Base-by-base conservation (phyloP, 2,329 filamentous ascomycete species). In the Daldinia sp. region DNA sequence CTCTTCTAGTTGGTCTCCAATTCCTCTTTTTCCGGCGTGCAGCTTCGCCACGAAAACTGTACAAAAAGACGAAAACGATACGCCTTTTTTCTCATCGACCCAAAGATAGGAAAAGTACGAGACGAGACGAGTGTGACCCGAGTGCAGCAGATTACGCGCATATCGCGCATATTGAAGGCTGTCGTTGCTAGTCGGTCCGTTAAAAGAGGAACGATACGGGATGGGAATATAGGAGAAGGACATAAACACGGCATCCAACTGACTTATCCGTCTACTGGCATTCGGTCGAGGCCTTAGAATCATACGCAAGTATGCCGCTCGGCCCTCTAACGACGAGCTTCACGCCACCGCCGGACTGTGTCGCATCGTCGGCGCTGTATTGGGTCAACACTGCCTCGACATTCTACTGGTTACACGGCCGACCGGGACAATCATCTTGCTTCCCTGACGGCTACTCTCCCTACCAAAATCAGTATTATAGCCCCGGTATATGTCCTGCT, bases 401-500 rank as follows among this genome's bases (percentile, higher is more conserved):
- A 2, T 68, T 61, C 50, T 68, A 63, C 53, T 66, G 56, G 59
- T 41, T 68, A 1, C 65, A 68, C 32, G 61, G 61, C 29, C 50
- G 19, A 19, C 64, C 64, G 34, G 21, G 34, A 13, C 62, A 66
- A 13, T 58, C 62, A 3, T 68, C 65, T 6, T 68, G 62, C 47
- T 66, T 66, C 49, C 59, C 59, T 11, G 61, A 60, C 27, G 56
- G 54, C 63, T 68, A 66, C 48, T 68, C 65, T 17, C 62, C 65
- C 9, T 59, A 56, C 10, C 59, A 63, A 41, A 55, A 63, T 19
- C 65, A 68, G 35, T 68, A 68, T 39, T 68, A 68, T 25, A 51
- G 29, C 11, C 65, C 65, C 6, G 62, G 65, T 0, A 39, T 68
- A 57, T 66, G 59, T 23, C 65, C 62, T 17, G 35, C 23, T 15